These are phyloP conservation scores for Auricularia sp. DNA, from an alignment of 768 basidiomycete genomes.

Conservation along the genomic window DNA sequence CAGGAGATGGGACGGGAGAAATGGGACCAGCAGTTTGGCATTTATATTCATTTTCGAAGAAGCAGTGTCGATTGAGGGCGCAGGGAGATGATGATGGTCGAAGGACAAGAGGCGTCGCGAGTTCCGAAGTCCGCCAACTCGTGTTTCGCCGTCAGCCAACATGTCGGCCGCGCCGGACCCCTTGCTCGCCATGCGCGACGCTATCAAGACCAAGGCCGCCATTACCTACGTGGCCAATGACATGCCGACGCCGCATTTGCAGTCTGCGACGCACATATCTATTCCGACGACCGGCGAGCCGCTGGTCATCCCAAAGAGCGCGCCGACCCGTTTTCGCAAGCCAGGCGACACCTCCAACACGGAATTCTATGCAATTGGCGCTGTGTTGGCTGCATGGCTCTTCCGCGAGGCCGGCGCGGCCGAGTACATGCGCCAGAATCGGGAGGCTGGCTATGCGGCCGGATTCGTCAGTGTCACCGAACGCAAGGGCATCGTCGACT, in stretches of 20 bases:
- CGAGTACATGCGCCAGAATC: slow-evolving; percentile 82
- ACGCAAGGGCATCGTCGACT: slow-evolving; percentile 76
- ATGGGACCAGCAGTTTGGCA: no score
- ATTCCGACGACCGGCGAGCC: slow-evolving; percentile 31
- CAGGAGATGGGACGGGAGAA: no score
- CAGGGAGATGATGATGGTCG: no score
- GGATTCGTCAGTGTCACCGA: slow-evolving; percentile 79
- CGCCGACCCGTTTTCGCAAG: slow-evolving; percentile 69
- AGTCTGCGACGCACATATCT: slow-evolving; percentile 54
- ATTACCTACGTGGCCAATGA: slow-evolving; percentile 39
- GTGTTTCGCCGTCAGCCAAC: no score
- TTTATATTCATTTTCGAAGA: no score
- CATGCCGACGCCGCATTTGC: slow-evolving; percentile 37
- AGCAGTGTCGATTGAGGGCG: no score
- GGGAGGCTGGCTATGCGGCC: slow-evolving; percentile 60
- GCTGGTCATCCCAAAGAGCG: slow-evolving; percentile 55
- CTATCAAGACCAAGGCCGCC: slow-evolving; percentile 43
- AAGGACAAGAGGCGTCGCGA: no score
- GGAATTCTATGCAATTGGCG: slow-evolving; percentile 73
- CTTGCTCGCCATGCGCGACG: slow-evolving; percentile 46
- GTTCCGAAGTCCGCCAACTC: no score
- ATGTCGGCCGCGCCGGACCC: slow-evolving; percentile 27
- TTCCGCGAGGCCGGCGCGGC: slow-evolving; percentile 61
- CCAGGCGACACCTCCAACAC: slow-evolving; percentile 28
- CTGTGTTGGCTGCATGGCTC: slow-evolving; percentile 78